A percentile compares a stretch with the other conserved stretches of the same genome.
Conservation (phyloP, 768 basidiomycete species). For the Gloeopeniophorella convolvens region DNA sequence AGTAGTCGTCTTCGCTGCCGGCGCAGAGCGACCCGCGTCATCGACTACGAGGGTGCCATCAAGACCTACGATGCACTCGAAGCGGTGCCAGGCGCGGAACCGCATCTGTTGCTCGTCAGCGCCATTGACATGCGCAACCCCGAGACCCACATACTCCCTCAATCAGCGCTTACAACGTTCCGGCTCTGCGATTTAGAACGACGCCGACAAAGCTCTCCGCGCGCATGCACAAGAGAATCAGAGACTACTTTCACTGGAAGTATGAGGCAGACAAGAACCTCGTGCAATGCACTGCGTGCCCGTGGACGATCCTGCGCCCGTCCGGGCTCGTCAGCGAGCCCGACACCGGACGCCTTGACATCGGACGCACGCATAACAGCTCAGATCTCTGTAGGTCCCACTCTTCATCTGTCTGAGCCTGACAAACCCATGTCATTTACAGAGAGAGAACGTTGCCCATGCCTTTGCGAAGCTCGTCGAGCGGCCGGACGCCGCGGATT, state of each 20-base stretch:
- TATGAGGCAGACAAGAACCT: conserved; percentile 39
- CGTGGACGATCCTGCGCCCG: conserved; percentile 65
- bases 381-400: conserved; percentile 40
- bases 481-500: conserved; percentile 46
- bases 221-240: conserved; percentile 38
- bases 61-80: conserved; percentile 70
- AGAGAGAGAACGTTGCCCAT: conserved; percentile 56
- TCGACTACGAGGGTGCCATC: conserved; percentile 57
- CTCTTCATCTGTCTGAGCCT: background rate
- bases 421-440: too few relatives aligned
- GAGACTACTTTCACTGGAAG: conserved; percentile 36
- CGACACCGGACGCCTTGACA: conserved; percentile 42
- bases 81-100: conserved; percentile 38
- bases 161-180: background rate
- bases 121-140: conserved; percentile 51
- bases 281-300: conserved; percentile 44
- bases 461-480: conserved; percentile 42
- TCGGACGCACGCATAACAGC: conserved; percentile 50
- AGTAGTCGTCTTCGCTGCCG: conserved; percentile 40
- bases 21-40: conserved; percentile 47
- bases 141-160: conserved; percentile 16
- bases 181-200: too few relatives aligned
- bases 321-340: conserved; percentile 45
- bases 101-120: conserved; percentile 51
- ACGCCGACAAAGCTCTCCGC: conserved; percentile 41